Base-by-base conservation (phyloP, 148 eudicot genomes). In the Amaranthus cruentus region DNA sequence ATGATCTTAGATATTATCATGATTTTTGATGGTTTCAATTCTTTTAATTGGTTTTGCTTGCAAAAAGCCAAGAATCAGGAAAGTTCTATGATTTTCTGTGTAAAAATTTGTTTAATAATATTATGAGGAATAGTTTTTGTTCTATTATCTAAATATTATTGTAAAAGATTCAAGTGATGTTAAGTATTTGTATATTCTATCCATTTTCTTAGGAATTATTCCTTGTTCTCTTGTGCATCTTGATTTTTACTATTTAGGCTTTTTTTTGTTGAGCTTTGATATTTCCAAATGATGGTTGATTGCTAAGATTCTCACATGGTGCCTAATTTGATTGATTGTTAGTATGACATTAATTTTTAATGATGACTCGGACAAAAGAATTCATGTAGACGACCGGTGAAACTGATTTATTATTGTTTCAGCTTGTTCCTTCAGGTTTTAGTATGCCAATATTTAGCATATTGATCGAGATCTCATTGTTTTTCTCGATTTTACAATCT, bases 1-100 rank as follows among this genome's bases (percentile, higher is more conserved):
- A 66, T 74, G 64, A 74, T 74, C 55, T 55, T 9, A 54, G 43
- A 54, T 54, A 54, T 74, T 73, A 53, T 42, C 51, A 54, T 55
- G 62, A 55, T 61, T 72, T 50, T 28, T 60, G 10, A 49, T 47
- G 7, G 47, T 11, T 49, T 28, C 38, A 28, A 28, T 28, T 28
- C 38, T 28, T 28, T 28, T 28, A 9, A 54, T 15, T 55, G 46
- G 53, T 14, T 52, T 55, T 61, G 64, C 46, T 56, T 72, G 75
- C 55, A 15, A 60, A 60, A 59, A 38, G 8, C 47, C 6, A 71
- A n/a, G 5, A 2, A 71, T 28, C 38, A 28, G 38, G 38, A 28
- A 0, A 28, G 38, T 28, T 28, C 4, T 46, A 59, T 60, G 43
- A 28, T 10, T 50, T 5, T 60, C 13, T 48, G 21, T 58, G 14